phyloP scores from a whole-genome alignment of 2,329 filamentous ascomycete species.

The Aureobasidium leucospermi region DNA sequence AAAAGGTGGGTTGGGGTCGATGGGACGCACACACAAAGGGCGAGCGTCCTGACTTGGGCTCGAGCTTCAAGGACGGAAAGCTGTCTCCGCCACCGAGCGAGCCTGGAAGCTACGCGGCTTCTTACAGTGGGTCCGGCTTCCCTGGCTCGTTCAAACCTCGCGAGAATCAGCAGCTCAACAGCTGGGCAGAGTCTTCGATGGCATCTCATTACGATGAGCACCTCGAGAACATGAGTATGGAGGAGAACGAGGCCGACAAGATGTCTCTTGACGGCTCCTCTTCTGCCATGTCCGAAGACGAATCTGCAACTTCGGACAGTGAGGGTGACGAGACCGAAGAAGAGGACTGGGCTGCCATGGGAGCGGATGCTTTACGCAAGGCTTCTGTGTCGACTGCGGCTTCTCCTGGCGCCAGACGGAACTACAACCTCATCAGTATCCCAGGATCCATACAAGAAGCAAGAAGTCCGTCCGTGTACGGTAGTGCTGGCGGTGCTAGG shows the following conservation, averaged over 20 bases:
- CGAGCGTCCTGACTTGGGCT: conserved; percentile 39
- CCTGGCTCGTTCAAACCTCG: conserved; percentile 17
- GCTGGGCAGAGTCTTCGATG: conserved; percentile 17
- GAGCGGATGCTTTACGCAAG: conserved; percentile 73
- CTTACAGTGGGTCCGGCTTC: conserved; percentile 27
- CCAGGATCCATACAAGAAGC: conserved; percentile 13
- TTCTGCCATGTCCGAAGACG: conserved; percentile 58
- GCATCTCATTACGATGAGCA: conserved; percentile 16
- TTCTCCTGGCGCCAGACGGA: conserved; percentile 14
- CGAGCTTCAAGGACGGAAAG: conserved; percentile 28
- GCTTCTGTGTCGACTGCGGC: conserved; percentile 37
- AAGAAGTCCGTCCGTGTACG: conserved; percentile 12
- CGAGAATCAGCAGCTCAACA: conserved; percentile 11
- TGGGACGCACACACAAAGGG: conserved; percentile 81
- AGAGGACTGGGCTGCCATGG: conserved; percentile 90
- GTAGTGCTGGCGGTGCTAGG: conserved; percentile 13
- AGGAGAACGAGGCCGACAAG: conserved; percentile 83
- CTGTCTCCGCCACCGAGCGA: conserved; percentile 47
- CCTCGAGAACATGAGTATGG: conserved; percentile 52
- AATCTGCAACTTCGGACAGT: conserved; percentile 30
- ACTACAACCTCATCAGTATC: conserved; percentile 18
- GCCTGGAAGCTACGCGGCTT: conserved; percentile 29
- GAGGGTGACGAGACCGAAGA: conserved; percentile 75
- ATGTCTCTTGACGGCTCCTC: conserved; percentile 86
- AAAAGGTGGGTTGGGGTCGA: conserved; percentile 95